Conservation (phyloP, 495 filamentous ascomycete species). For the Pyrenula aspistea region DNA sequence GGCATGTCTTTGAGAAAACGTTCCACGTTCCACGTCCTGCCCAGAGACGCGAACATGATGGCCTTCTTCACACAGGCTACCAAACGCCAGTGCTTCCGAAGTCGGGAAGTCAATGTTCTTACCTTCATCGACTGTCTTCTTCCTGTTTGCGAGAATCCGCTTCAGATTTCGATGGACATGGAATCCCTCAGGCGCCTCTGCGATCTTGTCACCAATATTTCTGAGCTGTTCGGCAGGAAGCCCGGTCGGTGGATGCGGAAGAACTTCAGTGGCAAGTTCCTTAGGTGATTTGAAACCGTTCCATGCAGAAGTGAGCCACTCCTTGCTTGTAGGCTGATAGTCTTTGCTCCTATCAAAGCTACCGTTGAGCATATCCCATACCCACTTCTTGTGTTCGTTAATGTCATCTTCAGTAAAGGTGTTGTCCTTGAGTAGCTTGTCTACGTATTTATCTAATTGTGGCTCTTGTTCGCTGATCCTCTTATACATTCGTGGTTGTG, state of each 20-base stretch:
- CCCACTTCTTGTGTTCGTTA: conserved; percentile 98
- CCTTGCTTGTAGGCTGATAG: conserved; percentile 90
- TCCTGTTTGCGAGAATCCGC: conserved; percentile 82
- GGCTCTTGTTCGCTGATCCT: conserved; percentile 69
- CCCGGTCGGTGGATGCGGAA: conserved; percentile 84
- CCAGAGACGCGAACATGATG: conserved; percentile 95
- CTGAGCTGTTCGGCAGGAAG: conserved; percentile 57
- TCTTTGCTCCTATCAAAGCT: conserved; percentile 95
- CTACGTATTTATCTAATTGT: conserved; percentile 76
- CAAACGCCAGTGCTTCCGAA: conserved; percentile 92
- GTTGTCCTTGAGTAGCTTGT: conserved; percentile 76
- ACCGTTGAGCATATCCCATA: conserved; percentile 97
- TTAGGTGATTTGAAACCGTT: conserved; percentile 99
- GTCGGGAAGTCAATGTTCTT: conserved; percentile 96
- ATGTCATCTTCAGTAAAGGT: conserved; percentile 96
- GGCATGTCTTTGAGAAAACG: conserved; percentile 95
- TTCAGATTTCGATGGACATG: conserved; percentile 86
- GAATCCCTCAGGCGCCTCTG: conserved; percentile 71
- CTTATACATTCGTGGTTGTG: conserved; percentile 99
- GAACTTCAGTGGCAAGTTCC: conserved; percentile 86
- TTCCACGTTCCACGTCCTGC: conserved; percentile 98
- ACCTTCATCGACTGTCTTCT: conserved; percentile 87
- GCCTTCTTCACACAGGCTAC: conserved; percentile 78
- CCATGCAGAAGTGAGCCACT: conserved; percentile 98
- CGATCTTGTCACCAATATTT: conserved; percentile 68